Conservation (phyloP, 306 rosid species). For the Lablab purpureus region DNA sequence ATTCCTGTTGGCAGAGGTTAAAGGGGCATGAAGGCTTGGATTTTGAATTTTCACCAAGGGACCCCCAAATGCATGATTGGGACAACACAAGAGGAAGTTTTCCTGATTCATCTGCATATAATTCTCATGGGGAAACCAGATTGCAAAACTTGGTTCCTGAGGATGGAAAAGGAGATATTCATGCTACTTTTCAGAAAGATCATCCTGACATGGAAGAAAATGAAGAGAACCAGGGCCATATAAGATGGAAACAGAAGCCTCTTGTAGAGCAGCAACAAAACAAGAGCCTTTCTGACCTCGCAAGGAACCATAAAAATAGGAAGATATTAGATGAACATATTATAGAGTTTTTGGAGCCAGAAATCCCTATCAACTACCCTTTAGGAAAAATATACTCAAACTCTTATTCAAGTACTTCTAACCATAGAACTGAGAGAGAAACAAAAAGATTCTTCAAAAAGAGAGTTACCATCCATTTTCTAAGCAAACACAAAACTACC, state of each 20-base stretch:
- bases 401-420: constrained; percentile 32
- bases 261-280: constrained; percentile 51
- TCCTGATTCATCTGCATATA: constrained; percentile 39
- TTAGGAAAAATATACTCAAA: constrained; percentile 37
- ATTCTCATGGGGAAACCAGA: constrained; percentile 34
- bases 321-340: constrained; percentile 59
- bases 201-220: constrained; percentile 51
- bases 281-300: constrained; percentile 45
- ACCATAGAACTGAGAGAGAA: constrained; percentile 40
- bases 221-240: constrained; percentile 46
- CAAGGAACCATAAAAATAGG: constrained; percentile 45
- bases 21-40: constrained; percentile 57
- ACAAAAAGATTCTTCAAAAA: constrained; percentile 44
- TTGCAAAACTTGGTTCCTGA: constrained; percentile 37
- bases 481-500: constrained; percentile 36
- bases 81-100: constrained; percentile 40
- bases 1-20: constrained; percentile 53
- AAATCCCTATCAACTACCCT: constrained; percentile 35
- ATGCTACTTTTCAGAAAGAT: constrained; percentile 42
- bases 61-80: constrained; percentile 43
- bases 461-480: constrained; percentile 71
- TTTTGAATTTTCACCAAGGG: constrained; percentile 44
- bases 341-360: constrained; percentile 51
- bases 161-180: constrained; percentile 12
- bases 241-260: constrained; percentile 58